Base-by-base conservation (phyloP, 331 rosid species). In the Arachis monticola region DNA sequence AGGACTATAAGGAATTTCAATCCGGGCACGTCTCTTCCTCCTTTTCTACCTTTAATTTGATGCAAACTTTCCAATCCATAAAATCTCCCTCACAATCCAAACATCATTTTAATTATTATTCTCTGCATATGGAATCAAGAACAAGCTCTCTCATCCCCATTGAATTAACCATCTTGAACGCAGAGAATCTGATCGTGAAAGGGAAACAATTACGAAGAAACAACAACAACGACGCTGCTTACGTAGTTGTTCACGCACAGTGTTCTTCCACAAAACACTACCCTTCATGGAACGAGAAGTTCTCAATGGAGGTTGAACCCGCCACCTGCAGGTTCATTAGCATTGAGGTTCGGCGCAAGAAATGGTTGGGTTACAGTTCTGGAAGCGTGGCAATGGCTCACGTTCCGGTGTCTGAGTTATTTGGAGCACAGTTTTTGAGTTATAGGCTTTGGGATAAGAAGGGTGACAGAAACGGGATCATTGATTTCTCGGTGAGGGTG, bases 341-440 rank as follows among this genome's bases (percentile, higher is more conserved):
- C 0, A 3, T 88, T 1, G 79, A 86, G 64, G 91, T 90, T 8
- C 84, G 75, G 52, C 66, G 84, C 81, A 80, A 83, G 74, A 76
- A 69, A 1, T 72, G 71, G 1, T 13, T 11, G 5, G 80, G 86
- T 0, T 38, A 38, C 41, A 38, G 27, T 48, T 13, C 76, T 38
- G 41, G 51, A 72, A 67, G 68, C 0, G 66, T 90, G 7, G 91
- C 87, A 10, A 55, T 45, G n/a, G 86, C 88, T 1, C 78, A 52
- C 50, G 32, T 90, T 17, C 84, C 83, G 1, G 78, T 72, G 0
- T 64, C 88, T 7, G 92, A 90, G 47, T 87, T 87, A 31, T 3
- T 45, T 0, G 86, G 83, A 2, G 56, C 77, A 77, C 96, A 90
- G 56, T 80, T 82, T 31, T 66, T 88, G 83, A 90, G 96, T 75